phyloP scores from a whole-genome alignment of 2,329 filamentous ascomycete genomes.

The Zasmidium angulare region DNA sequence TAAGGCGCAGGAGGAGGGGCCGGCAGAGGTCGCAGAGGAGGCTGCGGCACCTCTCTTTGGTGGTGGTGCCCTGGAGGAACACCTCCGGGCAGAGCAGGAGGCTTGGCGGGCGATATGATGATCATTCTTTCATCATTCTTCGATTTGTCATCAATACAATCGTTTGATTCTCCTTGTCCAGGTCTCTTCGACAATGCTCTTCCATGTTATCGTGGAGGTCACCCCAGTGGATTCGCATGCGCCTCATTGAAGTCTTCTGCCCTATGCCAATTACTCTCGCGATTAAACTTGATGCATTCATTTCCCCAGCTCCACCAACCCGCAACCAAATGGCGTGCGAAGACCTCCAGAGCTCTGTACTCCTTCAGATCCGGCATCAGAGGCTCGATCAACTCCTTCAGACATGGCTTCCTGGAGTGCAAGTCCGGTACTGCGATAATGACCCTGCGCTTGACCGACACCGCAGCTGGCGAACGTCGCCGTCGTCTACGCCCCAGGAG shows the following conservation, averaged over 20 bases:
- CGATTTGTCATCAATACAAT: no score
- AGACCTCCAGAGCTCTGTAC: conserved; percentile 69
- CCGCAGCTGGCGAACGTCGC: background rate
- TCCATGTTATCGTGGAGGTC: no score
- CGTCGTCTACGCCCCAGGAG: conserved; percentile 54
- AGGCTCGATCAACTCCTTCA: conserved; percentile 60
- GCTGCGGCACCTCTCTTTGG: no score
- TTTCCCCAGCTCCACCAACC: conserved; percentile 81
- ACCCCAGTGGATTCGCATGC: background rate
- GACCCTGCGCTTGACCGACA: conserved; percentile 51
- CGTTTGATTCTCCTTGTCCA: no score
- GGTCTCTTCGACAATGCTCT: no score
- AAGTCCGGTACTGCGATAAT: conserved; percentile 71
- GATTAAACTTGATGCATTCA: conserved; percentile 70
- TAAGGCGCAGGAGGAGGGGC: no score
- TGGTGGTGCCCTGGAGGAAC: no score
- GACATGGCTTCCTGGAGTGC: conserved; percentile 75
- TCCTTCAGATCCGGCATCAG: conserved; percentile 47
- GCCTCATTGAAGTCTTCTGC: background rate
- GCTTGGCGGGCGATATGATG: no score
- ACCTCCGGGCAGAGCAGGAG: no score
- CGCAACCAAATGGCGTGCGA: conserved; percentile 70
- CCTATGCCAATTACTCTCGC: conserved; percentile 51
- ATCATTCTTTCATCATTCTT: no score
- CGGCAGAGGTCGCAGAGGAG: no score